These are phyloP conservation scores for Phytophthora citrophthora DNA, from an alignment of 352 stramenopile genomes.

Conservation along the genomic window DNA sequence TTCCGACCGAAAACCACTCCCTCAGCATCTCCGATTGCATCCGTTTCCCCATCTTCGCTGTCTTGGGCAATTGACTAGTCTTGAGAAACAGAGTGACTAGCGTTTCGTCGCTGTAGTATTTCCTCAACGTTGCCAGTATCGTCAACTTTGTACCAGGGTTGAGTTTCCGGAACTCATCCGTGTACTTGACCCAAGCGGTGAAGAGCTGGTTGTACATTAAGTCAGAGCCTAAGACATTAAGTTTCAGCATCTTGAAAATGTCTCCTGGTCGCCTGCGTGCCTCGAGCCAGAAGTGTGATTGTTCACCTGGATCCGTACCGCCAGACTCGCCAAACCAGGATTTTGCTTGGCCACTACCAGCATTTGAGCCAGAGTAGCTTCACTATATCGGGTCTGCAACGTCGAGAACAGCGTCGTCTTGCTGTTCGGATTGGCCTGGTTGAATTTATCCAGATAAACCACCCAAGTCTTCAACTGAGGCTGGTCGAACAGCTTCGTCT, in stretches of 20 bases:
- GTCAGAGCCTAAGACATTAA: background rate
- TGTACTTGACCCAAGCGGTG: slow-evolving; percentile 11
- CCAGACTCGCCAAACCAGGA: background rate
- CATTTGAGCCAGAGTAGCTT: slow-evolving; percentile 2
- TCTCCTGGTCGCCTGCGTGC: background rate
- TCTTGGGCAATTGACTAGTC: slow-evolving; percentile 3
- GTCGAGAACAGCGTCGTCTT: slow-evolving; percentile 5
- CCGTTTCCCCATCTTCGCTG: slow-evolving; percentile 6
- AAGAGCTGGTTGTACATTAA: slow-evolving; percentile 10
- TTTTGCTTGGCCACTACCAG: slow-evolving; percentile 1
- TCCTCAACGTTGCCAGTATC: slow-evolving; percentile 4
- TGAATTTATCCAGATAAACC: slow-evolving; percentile 12
- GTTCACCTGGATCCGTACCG: slow-evolving; percentile 6
- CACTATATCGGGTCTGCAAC: slow-evolving; percentile 1
- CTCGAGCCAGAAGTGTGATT: background rate
- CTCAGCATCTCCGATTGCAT: slow-evolving; percentile 2
- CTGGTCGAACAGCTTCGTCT: slow-evolving; percentile 11
- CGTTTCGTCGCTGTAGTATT: slow-evolving; percentile 1
- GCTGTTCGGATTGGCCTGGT: slow-evolving; percentile 1
- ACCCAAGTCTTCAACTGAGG: slow-evolving; percentile 20
- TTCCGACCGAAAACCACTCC: background rate
- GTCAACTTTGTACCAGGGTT: slow-evolving; percentile 9
- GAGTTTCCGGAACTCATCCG: slow-evolving; percentile 15
- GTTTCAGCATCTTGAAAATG: slow-evolving; percentile 7
- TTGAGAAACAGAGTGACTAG: slow-evolving; percentile 11